Conservation (phyloP, 306 rosid genomes). For the Cucurbita ficifolia region DNA sequence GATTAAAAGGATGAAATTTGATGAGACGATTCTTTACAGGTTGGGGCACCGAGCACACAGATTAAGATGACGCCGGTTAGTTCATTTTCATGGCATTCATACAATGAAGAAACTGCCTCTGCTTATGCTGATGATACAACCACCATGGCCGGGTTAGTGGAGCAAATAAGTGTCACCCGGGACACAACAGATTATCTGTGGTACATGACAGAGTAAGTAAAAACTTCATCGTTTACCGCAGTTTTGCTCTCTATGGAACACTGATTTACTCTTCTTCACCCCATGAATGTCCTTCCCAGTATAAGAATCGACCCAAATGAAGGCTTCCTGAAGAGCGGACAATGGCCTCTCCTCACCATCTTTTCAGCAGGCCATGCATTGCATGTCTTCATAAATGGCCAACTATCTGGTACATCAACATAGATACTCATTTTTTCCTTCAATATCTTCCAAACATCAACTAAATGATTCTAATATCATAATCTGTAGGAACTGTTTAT, state of each 20-base stretch:
- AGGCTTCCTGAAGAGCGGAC: conserved; percentile 48
- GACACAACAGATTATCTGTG: conserved; percentile 86
- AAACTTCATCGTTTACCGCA: conserved; percentile 16
- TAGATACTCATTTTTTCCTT: neutral
- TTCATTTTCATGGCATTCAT: conserved; percentile 55
- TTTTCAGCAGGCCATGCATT: conserved; percentile 85
- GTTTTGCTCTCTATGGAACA: neutral
- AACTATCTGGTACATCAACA: conserved; percentile 49
- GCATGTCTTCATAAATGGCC: conserved; percentile 82
- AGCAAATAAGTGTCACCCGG: conserved; percentile 61
- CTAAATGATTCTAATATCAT: neutral
- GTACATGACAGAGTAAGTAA: conserved; percentile 98
- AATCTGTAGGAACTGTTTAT: conserved; percentile 49
- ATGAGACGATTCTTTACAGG: conserved; percentile 21
- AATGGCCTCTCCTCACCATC: conserved; percentile 52
- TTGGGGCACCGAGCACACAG: conserved; percentile 34
- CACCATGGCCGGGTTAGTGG: conserved; percentile 44
- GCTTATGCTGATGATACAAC: conserved; percentile 30
- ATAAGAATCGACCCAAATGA: conserved; percentile 58
- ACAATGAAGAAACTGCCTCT: conserved; percentile 60
- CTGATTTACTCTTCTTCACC: neutral
- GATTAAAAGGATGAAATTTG: neutral
- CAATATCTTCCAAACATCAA: neutral
- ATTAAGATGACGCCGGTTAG: conserved; percentile 42
- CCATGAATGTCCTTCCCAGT: conserved; percentile 21